These are phyloP conservation scores for Phytomonas sp. DNA, from an alignment of 208 protist genomes.

Conservation along the genomic window DNA sequence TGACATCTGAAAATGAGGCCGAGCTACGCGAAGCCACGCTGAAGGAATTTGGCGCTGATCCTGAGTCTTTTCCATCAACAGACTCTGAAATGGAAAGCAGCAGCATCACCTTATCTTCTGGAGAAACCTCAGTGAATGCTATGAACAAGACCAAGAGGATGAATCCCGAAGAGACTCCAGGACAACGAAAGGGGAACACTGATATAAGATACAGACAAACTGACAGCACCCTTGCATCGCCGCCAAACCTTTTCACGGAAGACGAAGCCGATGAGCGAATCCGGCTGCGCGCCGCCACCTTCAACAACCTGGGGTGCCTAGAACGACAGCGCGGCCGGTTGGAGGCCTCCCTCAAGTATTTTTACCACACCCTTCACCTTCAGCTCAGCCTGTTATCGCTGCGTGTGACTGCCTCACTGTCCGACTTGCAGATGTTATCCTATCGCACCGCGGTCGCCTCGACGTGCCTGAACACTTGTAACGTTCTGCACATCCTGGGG, in stretches of 20 bases:
- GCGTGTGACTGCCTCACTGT: no score
- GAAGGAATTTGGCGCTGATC: conserved; percentile 1
- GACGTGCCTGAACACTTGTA: conserved; percentile 84
- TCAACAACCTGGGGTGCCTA: conserved; percentile 88
- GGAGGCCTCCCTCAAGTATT: conserved; percentile 42
- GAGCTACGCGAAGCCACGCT: background rate
- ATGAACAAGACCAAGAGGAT: conserved; percentile 3
- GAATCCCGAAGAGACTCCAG: background rate
- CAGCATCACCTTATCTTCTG: no score
- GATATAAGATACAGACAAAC: background rate
- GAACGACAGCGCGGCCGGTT: conserved; percentile 60
- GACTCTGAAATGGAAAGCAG: no score
- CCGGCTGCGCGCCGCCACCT: conserved; percentile 67
- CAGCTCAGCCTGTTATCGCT: background rate
- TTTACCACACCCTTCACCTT: conserved; percentile 51
- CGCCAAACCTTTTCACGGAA: conserved; percentile 17
- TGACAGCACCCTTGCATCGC: conserved; percentile 1
- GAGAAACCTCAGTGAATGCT: no score
- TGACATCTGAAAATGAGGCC: conserved; percentile 47
- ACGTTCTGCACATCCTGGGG: conserved; percentile 65
- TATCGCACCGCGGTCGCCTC: conserved; percentile 21
- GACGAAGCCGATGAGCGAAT: conserved; percentile 35
- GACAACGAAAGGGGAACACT: background rate
- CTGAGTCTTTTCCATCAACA: no score
- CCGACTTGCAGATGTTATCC: no score